Evolutionary conservation across 176 grass and related monocot species (phyloP).

Genomic region (Carex parvula): DNA sequence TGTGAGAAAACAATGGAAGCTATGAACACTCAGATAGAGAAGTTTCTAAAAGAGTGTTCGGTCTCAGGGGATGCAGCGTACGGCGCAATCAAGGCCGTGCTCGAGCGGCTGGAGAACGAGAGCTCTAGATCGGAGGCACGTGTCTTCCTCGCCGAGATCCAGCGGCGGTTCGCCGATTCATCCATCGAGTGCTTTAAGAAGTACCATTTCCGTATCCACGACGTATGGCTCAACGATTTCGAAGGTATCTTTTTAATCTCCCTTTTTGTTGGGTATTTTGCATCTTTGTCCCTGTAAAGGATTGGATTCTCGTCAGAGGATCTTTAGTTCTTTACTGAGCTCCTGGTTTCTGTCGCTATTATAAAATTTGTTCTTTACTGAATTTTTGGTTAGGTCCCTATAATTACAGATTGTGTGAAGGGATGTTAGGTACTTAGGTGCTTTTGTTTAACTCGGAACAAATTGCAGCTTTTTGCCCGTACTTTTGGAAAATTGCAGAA

Average conservation of each 20-base stretch:
- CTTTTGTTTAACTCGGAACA: not conserved
- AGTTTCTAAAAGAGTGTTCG: conserved; percentile 63
- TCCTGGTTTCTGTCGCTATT: not conserved
- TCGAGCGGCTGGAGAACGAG: conserved; percentile 55
- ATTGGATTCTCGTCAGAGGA: not conserved
- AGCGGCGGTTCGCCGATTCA: conserved; percentile 48
- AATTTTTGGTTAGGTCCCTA: not conserved
- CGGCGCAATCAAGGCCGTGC: conserved; percentile 58
- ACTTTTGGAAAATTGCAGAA: conserved; percentile 4
- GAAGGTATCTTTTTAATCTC: conserved; percentile 36
- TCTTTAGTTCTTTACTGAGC: not conserved
- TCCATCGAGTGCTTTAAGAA: conserved; percentile 59
- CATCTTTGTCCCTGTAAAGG: not conserved
- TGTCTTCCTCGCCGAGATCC: conserved; percentile 64
- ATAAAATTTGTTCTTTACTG: not conserved
- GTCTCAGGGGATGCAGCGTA: conserved; percentile 84
- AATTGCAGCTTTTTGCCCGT: not conserved
- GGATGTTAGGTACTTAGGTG: not conserved
- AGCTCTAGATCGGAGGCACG: conserved; percentile 62
- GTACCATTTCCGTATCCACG: conserved; percentile 92
- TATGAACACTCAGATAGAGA: conserved; percentile 36
- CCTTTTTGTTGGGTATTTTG: not conserved
- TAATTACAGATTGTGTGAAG: conserved; percentile 2
- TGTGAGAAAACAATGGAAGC: conserved; percentile 24
- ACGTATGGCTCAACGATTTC: conserved; percentile 52